Percentiles rank a stretch among this genome's conserved stretches.
Conservation (phyloP, 352 stramenopile genomes). For the Aphanomyces invadans region DNA sequence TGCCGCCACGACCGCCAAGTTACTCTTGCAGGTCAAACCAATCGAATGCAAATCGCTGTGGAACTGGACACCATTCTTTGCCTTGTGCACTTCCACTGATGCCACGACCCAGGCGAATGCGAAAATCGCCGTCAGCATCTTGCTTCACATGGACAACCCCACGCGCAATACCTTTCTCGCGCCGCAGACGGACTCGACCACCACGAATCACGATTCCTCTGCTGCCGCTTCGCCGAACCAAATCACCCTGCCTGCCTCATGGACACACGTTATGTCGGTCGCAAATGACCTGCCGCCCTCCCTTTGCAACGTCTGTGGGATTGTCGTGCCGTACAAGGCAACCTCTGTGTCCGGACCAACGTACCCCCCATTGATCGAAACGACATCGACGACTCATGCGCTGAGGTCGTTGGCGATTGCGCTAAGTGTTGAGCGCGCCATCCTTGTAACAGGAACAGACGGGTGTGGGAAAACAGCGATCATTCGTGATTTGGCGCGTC, state of each 20-base stretch:
- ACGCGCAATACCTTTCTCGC: conserved; percentile 57
- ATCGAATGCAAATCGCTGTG: conserved; percentile 50
- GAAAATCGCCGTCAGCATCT: conserved; percentile 41
- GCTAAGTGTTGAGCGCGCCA: conserved; percentile 61
- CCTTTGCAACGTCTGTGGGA: conserved; percentile 74
- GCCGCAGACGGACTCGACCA: conserved; percentile 36
- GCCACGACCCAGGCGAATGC: conserved; percentile 51
- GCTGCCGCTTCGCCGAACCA: neutral
- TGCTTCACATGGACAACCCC: conserved; percentile 60
- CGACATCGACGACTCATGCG: conserved; percentile 60
- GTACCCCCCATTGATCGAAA: conserved; percentile 46
- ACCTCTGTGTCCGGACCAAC: conserved; percentile 9
- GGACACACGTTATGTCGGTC: neutral
- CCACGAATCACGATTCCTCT: too few species aligned
- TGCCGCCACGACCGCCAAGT: conserved; percentile 52
- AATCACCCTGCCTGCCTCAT: neutral
- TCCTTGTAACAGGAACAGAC: conserved; percentile 61
- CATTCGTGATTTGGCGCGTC: conserved; percentile 69
- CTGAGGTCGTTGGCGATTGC: conserved; percentile 77
- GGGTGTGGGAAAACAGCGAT: conserved; percentile 76
- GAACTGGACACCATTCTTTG: conserved; percentile 78
- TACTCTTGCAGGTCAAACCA: conserved; percentile 45
- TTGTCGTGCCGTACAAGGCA: conserved; percentile 45
- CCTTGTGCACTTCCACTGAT: conserved; percentile 69
- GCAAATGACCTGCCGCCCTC: conserved; percentile 47